Percentiles rank a stretch among this genome's conserved stretches.
These are phyloP conservation scores for Pseudocercospora vitis DNA, from an alignment of 2,329 filamentous ascomycete species.

Conservation along the genomic window DNA sequence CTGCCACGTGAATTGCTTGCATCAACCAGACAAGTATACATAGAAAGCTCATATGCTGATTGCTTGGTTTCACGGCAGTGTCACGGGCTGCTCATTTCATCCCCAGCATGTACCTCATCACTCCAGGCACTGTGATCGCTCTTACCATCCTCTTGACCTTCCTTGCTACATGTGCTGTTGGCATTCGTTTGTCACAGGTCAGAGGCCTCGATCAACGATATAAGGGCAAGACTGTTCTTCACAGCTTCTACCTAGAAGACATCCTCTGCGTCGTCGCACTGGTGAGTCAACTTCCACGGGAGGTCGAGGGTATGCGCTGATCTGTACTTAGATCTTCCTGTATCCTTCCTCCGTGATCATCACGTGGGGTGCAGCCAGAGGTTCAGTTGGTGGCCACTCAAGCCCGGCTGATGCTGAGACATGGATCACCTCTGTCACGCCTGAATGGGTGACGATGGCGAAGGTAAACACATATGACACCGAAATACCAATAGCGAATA, in stretches of 20 bases:
- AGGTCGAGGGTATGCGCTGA: background rate
- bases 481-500: background rate
- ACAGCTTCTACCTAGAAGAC: conserved; percentile 17
- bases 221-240: conserved; percentile 12
- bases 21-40: conserved; percentile 1
- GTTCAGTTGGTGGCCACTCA: conserved; percentile 16
- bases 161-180: conserved; percentile 14
- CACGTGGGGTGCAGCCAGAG: conserved; percentile 12
- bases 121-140: conserved; percentile 12
- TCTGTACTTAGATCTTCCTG: conserved; percentile 6
- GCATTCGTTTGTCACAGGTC: conserved; percentile 13
- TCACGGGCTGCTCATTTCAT: background rate
- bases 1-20: background rate
- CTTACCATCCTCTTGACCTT: conserved; percentile 17
- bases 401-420: conserved; percentile 18
- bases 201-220: conserved; percentile 1
- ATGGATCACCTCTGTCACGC: conserved; percentile 18
- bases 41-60: background rate
- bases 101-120: conserved; percentile 17
- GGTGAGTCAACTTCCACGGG: conserved; percentile 7
- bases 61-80: background rate
- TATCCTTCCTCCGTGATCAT: conserved; percentile 16
- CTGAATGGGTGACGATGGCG: conserved; percentile 16
- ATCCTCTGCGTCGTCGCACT: conserved; percentile 15
- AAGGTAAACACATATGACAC: background rate